Percentiles rank a stretch among this genome's conserved stretches.
These are phyloP conservation scores for Rhynchospora pubera DNA, from an alignment of 176 grass and related monocot species.

Conservation along the genomic window DNA sequence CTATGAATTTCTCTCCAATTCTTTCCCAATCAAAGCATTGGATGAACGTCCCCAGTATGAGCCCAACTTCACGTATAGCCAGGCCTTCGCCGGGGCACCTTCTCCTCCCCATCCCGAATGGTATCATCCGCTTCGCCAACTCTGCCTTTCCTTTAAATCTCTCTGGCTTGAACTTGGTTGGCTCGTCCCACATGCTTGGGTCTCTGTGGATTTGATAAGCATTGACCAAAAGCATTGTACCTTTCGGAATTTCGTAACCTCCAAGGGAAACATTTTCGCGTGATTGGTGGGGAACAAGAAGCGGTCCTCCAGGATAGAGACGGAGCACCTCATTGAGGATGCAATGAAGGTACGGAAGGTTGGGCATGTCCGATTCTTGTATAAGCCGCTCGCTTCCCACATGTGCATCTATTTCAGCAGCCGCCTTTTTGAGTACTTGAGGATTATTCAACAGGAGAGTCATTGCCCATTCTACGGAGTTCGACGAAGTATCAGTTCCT, in stretches of 20 bases:
- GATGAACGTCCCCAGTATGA: neutral
- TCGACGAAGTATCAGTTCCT: neutral
- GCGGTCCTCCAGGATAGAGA: neutral
- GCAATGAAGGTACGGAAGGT: neutral
- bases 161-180: constrained; percentile 2
- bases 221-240: neutral
- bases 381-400: neutral
- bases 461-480: neutral
- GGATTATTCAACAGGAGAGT: neutral
- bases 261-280: neutral
- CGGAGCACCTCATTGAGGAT: neutral
- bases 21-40: neutral
- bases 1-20: neutral
- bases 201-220: constrained; percentile 9
- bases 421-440: neutral
- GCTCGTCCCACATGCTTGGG: neutral
- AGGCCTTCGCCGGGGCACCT: neutral
- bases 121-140: neutral
- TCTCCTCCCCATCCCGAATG: constrained; percentile 32
- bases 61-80: neutral
- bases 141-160: neutral
- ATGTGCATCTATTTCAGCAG: neutral
- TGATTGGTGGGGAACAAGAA: neutral
- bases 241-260: neutral
- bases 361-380: neutral